Percentiles rank a stretch among this genome's conserved stretches.
phyloP scores from a whole-genome alignment of 805 yeast species.

The Starmerella lactis-condensi region DNA sequence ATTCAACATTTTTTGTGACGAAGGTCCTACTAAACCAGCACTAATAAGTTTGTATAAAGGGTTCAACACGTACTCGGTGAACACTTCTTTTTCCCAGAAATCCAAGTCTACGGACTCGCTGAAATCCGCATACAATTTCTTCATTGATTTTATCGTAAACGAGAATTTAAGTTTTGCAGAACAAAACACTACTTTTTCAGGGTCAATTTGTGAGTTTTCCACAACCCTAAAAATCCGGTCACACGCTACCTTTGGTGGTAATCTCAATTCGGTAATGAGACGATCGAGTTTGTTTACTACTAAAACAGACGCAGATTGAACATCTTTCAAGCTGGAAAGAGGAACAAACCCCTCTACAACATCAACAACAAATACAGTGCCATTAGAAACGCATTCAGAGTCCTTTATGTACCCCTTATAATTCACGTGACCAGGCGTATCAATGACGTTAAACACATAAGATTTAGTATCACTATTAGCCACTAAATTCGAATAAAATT shows the following conservation, averaged over 20 bases:
- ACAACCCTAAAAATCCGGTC: conserved; percentile 47
- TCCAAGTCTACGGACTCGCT: conserved; percentile 17
- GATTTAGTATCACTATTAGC: conserved; percentile 38
- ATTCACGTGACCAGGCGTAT: conserved; percentile 83
- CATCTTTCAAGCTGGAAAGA: conserved; percentile 19
- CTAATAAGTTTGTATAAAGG: conserved; percentile 68
- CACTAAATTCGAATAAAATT: conserved; percentile 43
- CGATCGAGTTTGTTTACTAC: conserved; percentile 73
- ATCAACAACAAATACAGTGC: conserved; percentile 57
- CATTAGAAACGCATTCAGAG: conserved; percentile 43
- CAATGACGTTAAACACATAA: conserved; percentile 43
- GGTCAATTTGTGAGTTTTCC: conserved; percentile 25
- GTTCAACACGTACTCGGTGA: conserved; percentile 42
- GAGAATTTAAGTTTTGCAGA: conserved; percentile 43
- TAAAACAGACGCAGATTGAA: conserved; percentile 24
- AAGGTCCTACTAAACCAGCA: conserved; percentile 34
- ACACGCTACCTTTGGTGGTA: conserved; percentile 59
- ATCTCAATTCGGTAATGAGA: conserved; percentile 54
- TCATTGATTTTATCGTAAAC: conserved; percentile 52
- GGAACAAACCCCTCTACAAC: conserved; percentile 59
- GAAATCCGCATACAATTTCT: conserved; percentile 28
- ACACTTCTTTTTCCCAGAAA: conserved; percentile 23
- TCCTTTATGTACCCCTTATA: conserved; percentile 58
- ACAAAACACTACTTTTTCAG: conserved; percentile 61
- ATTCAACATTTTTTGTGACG: conserved; percentile 30